Conservation (phyloP, 208 protist genomes). For the Zelonia costaricensis region DNA sequence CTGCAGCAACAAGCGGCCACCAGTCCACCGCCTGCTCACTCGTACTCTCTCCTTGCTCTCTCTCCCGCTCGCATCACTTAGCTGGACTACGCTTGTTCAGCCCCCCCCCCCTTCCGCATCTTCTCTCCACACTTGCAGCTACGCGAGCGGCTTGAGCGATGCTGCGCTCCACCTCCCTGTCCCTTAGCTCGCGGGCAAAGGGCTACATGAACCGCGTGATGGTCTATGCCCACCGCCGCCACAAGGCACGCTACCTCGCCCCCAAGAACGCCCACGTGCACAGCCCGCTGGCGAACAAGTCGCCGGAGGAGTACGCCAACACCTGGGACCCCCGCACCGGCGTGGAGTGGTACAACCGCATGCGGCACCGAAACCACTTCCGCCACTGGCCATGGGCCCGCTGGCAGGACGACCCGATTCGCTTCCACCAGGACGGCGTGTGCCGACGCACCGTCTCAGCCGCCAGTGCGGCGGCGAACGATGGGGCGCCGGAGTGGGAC, state of each 20-base stretch:
- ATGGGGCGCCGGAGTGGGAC: slow-evolving; percentile 72
- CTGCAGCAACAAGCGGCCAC: too few species aligned
- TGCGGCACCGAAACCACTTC: slow-evolving; percentile 66
- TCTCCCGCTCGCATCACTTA: too few species aligned
- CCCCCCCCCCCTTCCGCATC: too few species aligned
- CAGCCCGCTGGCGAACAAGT: slow-evolving; percentile 68
- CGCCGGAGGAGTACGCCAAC: slow-evolving; percentile 76
- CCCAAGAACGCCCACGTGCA: slow-evolving; percentile 50
- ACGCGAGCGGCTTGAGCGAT: slow-evolving; percentile 3
- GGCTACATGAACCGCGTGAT: slow-evolving; percentile 85
- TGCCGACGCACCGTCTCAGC: slow-evolving; percentile 56
- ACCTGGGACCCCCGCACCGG: slow-evolving; percentile 72
- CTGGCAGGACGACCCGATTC: slow-evolving; percentile 76
- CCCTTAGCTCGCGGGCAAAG: slow-evolving; percentile 36
- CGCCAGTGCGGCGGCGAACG: slow-evolving; percentile 29
- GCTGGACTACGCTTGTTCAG: too few species aligned
- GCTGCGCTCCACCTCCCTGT: slow-evolving; percentile 28
- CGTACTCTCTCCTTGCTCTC: too few species aligned
- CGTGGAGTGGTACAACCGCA: slow-evolving; percentile 79
- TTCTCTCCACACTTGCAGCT: too few species aligned
- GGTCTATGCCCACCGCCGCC: slow-evolving; percentile 78
- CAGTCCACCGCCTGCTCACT: too few species aligned
- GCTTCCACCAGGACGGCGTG: slow-evolving; percentile 50
- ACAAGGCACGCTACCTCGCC: slow-evolving; percentile 55
- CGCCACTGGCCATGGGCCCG: slow-evolving; percentile 77